These are phyloP conservation scores for Hypoxylon subgilvum DNA, from an alignment of 495 filamentous ascomycete species.

Conservation along the genomic window DNA sequence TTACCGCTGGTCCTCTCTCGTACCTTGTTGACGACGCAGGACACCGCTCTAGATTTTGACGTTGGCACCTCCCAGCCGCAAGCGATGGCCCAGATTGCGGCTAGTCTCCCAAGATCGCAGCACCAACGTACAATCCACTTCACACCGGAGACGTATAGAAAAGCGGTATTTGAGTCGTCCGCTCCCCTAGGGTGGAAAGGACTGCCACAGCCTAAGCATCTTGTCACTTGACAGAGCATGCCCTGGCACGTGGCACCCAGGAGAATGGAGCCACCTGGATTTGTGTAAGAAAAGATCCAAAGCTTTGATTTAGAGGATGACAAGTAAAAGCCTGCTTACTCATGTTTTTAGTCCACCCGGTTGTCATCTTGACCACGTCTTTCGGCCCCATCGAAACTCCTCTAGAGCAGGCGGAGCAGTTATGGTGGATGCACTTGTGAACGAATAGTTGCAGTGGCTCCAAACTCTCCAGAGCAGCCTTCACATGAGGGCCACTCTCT, in stretches of 20 bases:
- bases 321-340: constrained; percentile 2
- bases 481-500: not conserved
- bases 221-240: not conserved
- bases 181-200: too few relatives aligned
- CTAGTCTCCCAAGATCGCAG: constrained; percentile 41
- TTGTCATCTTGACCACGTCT: constrained; percentile 18
- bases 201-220: constrained; percentile 24
- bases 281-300: not conserved
- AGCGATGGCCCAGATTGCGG: constrained; percentile 43
- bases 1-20: constrained; percentile 6
- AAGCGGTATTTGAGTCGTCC: not conserved
- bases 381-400: not conserved
- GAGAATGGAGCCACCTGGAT: not conserved
- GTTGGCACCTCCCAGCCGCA: constrained; percentile 35
- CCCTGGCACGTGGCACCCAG: constrained; percentile 18
- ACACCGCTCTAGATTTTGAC: not conserved
- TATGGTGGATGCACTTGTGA: not conserved
- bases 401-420: constrained; percentile 15
- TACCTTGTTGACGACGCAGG: constrained; percentile 11
- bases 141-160: not conserved
- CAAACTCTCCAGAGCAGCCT: not conserved
- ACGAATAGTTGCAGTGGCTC: constrained; percentile 20
- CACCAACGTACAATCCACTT: constrained; percentile 38
- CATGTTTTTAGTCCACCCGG: not conserved
- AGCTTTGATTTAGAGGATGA: not conserved